Conservation (phyloP, 2,329 filamentous ascomycete genomes). For the Myrmaecium sp. region DNA sequence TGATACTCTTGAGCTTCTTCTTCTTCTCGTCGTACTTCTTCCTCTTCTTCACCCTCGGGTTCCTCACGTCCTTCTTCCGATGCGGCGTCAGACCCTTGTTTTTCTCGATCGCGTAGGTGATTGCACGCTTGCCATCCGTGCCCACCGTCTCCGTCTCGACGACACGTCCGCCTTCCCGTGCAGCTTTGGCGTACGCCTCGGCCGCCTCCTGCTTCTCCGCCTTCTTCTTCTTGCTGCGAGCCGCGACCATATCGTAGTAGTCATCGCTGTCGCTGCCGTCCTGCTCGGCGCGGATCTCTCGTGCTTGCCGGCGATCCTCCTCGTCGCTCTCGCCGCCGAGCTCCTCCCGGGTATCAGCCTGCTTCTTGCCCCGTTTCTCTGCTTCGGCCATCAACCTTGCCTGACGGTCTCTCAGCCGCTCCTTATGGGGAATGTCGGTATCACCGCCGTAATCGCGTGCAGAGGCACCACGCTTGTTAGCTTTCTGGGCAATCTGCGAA, state of each 20-base stretch:
- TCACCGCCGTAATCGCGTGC: constrained; percentile 64
- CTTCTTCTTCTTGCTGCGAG: constrained; percentile 48
- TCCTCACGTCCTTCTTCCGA: constrained; percentile 84
- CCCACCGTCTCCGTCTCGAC: constrained; percentile 54
- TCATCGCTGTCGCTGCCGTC: constrained; percentile 42
- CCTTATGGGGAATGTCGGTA: constrained; percentile 70
- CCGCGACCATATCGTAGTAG: constrained; percentile 81
- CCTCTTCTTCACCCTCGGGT: constrained; percentile 95
- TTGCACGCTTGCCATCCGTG: constrained; percentile 75
- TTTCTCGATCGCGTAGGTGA: constrained; percentile 88
- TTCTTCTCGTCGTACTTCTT: constrained; percentile 92
- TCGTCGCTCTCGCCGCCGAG: constrained; percentile 56
- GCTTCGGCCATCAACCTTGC: constrained; percentile 78
- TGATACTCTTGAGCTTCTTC: constrained; percentile 87
- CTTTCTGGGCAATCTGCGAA: constrained; percentile 88
- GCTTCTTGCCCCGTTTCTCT: constrained; percentile 59
- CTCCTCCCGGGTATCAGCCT: constrained; percentile 40
- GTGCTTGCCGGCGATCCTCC: constrained; percentile 39
- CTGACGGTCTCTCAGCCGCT: constrained; percentile 73
- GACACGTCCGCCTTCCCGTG: constrained; percentile 41
- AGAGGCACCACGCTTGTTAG: constrained; percentile 62
- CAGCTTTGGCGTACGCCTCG: constrained; percentile 37
- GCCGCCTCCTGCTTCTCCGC: constrained; percentile 55
- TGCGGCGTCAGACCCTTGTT: constrained; percentile 88
- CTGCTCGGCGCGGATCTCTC: constrained; percentile 26